phyloP scores from a whole-genome alignment of 371 early-diverging fungal species.

The Mucor piriformis region DNA sequence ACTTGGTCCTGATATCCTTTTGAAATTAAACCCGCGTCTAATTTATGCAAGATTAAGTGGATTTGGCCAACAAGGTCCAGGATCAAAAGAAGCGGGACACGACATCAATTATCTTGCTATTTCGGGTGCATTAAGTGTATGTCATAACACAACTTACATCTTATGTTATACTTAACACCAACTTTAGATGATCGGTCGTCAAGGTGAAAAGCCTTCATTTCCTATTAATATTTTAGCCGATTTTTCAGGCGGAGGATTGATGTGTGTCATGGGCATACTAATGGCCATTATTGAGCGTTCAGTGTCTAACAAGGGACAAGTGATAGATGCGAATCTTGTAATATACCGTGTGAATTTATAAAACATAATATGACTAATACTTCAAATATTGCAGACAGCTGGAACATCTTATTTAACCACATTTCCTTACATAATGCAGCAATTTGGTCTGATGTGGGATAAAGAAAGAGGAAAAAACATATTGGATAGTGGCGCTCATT shows the following conservation, averaged over 20 bases:
- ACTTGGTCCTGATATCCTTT: conserved; percentile 66
- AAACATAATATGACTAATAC: neutral
- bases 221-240: conserved; percentile 75
- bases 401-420: conserved; percentile 59
- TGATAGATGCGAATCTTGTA: conserved; percentile 75
- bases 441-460: conserved; percentile 57
- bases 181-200: conserved; percentile 66
- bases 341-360: conserved; percentile 25
- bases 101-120: conserved; percentile 79
- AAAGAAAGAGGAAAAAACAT: conserved; percentile 63
- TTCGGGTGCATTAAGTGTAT: conserved; percentile 68
- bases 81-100: conserved; percentile 70
- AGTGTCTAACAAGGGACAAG: conserved; percentile 70
- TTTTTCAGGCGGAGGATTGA: conserved; percentile 77
- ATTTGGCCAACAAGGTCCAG: conserved; percentile 68
- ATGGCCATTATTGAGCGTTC: conserved; percentile 68
- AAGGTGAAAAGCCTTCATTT: conserved; percentile 61
- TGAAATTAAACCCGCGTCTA: conserved; percentile 58
- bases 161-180: no score
- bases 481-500: conserved; percentile 75
- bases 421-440: conserved; percentile 63
- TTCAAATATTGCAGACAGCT: conserved; percentile 36
- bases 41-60: conserved; percentile 75
- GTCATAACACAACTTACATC: no score
- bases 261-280: conserved; percentile 73